Conservation (phyloP, 2,329 filamentous ascomycete species). For the Elsinoe australis region DNA sequence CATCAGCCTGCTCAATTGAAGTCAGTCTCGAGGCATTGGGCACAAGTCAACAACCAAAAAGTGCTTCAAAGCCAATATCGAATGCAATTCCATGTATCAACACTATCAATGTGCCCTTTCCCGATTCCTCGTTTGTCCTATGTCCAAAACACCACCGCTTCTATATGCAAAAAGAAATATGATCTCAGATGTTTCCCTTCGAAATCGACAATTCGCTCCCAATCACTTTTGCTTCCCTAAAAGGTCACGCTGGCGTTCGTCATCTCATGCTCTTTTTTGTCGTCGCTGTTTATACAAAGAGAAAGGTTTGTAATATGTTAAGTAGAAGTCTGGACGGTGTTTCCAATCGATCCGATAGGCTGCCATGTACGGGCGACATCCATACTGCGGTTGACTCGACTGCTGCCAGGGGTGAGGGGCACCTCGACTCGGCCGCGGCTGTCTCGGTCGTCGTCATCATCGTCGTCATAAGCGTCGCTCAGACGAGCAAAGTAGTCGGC, state of each 20-base stretch:
- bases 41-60: too few species aligned
- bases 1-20: too few species aligned
- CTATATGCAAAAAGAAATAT: slow-evolving; percentile 2
- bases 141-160: slow-evolving; percentile 2
- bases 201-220: background rate
- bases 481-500: slow-evolving; percentile 83
- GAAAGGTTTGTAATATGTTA: background rate
- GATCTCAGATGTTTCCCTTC: background rate
- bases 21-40: too few species aligned
- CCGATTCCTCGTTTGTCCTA: background rate
- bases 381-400: slow-evolving; percentile 55
- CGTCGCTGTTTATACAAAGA: slow-evolving; percentile 1
- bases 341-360: slow-evolving; percentile 16
- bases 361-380: slow-evolving; percentile 52
- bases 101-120: slow-evolving; percentile 4
- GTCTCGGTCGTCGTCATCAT: slow-evolving; percentile 45
- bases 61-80: too few species aligned
- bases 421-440: slow-evolving; percentile 43
- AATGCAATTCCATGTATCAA: too few species aligned
- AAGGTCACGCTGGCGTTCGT: slow-evolving; percentile 2
- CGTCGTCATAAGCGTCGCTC: slow-evolving; percentile 57
- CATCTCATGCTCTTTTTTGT: slow-evolving; percentile 2
- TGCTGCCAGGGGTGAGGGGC: slow-evolving; percentile 55
- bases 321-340: slow-evolving; percentile 8
- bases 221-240: slow-evolving; percentile 12